A percentile compares a stretch with the other conserved stretches of the same genome.
These are phyloP conservation scores for Termitomyces sp. DNA, from an alignment of 768 basidiomycete species.

Conservation along the genomic window DNA sequence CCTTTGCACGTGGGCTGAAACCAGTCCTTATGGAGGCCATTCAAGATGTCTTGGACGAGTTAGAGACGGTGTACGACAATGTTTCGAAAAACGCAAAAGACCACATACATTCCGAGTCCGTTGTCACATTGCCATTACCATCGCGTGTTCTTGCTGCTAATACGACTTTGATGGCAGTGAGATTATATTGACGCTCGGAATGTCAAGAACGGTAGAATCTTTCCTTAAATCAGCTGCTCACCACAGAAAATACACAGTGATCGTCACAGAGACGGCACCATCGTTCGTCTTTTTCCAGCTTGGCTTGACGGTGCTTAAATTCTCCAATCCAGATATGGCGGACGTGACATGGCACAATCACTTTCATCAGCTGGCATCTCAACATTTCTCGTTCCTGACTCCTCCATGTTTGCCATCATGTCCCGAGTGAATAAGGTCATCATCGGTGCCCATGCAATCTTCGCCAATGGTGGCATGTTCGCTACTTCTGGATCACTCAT, in stretches of 20 bases:
- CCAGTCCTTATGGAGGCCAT: slow-evolving; percentile 97
- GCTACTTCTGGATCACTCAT: slow-evolving; percentile 81
- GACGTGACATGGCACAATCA: slow-evolving; percentile 78
- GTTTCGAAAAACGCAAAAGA: slow-evolving; percentile 92
- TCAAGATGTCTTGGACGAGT: slow-evolving; percentile 91
- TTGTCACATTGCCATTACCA: slow-evolving; percentile 5
- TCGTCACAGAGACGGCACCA: slow-evolving; percentile 93
- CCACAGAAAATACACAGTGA: slow-evolving; percentile 89
- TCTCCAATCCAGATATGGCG: slow-evolving; percentile 57
- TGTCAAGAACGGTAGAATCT: slow-evolving; percentile 88
- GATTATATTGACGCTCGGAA: slow-evolving; percentile 91
- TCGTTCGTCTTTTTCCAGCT: slow-evolving; percentile 50
- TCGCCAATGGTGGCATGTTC: slow-evolving; percentile 96
- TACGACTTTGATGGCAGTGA: slow-evolving; percentile 49
- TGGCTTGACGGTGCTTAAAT: slow-evolving; percentile 3
- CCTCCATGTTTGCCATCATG: slow-evolving; percentile 93
- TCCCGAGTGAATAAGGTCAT: slow-evolving; percentile 97
- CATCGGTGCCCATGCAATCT: slow-evolving; percentile 90
- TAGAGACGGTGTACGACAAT: slow-evolving; percentile 94
- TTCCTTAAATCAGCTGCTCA: slow-evolving; percentile 91
- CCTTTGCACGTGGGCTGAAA: slow-evolving; percentile 74
- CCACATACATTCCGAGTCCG: slow-evolving; percentile 98
- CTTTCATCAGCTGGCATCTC: slow-evolving; percentile 81
- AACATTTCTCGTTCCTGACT: slow-evolving; percentile 96
- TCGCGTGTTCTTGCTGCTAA: neutral